Conservation (phyloP, 305 asterid species). For the Lippia alba region DNA sequence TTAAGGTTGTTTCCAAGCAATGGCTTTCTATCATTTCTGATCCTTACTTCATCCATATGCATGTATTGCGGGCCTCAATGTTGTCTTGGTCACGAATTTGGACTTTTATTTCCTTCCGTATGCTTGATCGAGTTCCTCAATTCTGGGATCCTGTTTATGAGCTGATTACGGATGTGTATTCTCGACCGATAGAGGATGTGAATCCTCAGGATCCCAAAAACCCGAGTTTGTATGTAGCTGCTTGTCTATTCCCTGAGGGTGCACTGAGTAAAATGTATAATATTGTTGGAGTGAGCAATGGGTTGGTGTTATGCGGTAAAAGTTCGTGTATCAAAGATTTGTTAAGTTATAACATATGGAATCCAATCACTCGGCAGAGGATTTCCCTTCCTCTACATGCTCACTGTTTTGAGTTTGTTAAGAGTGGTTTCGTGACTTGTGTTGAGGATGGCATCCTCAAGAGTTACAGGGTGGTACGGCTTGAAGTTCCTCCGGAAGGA, state of each 20-base stretch:
- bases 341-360: background rate
- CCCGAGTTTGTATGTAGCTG: background rate
- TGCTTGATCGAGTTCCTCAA: background rate
- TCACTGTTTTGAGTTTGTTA: background rate
- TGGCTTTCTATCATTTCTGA: too few relatives aligned
- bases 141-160: background rate
- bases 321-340: too few relatives aligned
- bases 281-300: background rate
- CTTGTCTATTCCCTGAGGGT: background rate
- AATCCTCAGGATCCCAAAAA: background rate
- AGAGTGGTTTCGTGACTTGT: background rate
- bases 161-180: background rate
- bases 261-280: too few relatives aligned
- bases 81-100: background rate
- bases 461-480: background rate
- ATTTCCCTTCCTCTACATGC: conserved; percentile 5
- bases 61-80: too few relatives aligned
- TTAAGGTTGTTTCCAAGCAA: background rate
- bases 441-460: conserved; percentile 5
- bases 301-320: conserved; percentile 7
- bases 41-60: too few relatives aligned
- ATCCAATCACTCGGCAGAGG: conserved; percentile 26
- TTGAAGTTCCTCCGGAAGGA: background rate
- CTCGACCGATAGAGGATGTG: background rate
- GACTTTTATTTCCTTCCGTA: background rate